Percentiles rank a stretch among this genome's conserved stretches.
These are phyloP conservation scores for Tricholoma furcatifolium DNA, from an alignment of 768 basidiomycete species.

Conservation along the genomic window DNA sequence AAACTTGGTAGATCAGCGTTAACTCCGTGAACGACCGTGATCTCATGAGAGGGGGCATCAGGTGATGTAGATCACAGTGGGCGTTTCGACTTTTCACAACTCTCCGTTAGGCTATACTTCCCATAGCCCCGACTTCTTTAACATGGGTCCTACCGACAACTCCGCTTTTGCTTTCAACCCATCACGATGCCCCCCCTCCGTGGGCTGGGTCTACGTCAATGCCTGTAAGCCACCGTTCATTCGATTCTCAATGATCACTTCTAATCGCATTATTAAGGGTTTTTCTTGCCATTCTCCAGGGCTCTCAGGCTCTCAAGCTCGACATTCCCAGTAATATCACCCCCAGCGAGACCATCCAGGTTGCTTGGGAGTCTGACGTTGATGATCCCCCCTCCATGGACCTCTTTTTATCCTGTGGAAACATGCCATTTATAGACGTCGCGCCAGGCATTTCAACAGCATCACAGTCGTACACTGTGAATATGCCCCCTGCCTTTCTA, in stretches of 20 bases:
- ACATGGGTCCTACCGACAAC: background rate
- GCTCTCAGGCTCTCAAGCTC: constrained; percentile 1
- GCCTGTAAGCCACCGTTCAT: background rate
- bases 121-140: constrained; percentile 2
- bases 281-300: background rate
- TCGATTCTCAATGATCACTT: background rate
- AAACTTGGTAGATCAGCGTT: too few relatives aligned
- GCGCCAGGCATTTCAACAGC: background rate
- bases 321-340: background rate
- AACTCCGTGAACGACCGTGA: too few relatives aligned
- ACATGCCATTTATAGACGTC: background rate
- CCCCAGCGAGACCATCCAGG: background rate
- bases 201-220: background rate
- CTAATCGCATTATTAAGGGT: background rate
- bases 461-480: background rate
- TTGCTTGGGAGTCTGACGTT: background rate
- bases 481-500: background rate
- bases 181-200: constrained; percentile 1
- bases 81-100: background rate
- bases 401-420: constrained; percentile 3
- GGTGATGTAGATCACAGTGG: too few relatives aligned
- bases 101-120: background rate
- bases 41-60: too few relatives aligned
- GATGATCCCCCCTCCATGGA: constrained; percentile 1
- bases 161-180: background rate